Evolutionary conservation across 805 yeast species (phyloP).

Genomic region (Wickerhamiella dianesei): DNA sequence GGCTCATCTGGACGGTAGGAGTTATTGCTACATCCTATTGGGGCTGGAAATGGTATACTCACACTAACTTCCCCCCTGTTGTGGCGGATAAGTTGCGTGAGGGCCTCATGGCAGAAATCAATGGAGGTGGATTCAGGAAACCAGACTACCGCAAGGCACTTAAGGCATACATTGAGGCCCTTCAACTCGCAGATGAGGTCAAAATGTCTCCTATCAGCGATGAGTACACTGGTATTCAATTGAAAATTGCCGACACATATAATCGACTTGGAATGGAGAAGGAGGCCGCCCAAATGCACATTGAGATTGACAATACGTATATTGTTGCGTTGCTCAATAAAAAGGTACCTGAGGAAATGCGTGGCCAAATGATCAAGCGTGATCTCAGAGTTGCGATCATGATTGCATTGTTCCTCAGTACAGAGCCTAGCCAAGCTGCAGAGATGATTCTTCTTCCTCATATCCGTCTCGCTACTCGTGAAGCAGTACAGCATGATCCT

Average conservation of each 20-base stretch:
- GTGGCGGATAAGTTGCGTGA: constrained; percentile 62
- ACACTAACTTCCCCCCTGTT: constrained; percentile 34
- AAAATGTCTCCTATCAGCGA: constrained; percentile 48
- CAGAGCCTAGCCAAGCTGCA: constrained; percentile 4
- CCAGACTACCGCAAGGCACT: constrained; percentile 56
- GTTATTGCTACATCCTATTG: constrained; percentile 12
- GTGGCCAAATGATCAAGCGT: constrained; percentile 52
- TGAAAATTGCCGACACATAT: constrained; percentile 78
- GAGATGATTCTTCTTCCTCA: constrained; percentile 39
- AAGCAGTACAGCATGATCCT: constrained; percentile 30
- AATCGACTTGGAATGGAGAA: constrained; percentile 49
- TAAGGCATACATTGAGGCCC: constrained; percentile 58
- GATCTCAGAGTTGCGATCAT: constrained; percentile 59
- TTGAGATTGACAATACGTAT: constrained; percentile 43
- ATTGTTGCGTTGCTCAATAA: constrained; percentile 39
- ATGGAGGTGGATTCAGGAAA: constrained; percentile 36
- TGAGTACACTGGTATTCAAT: constrained; percentile 81
- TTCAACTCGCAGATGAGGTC: constrained; percentile 44
- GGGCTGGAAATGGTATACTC: constrained; percentile 20
- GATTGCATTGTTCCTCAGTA: constrained; percentile 34
- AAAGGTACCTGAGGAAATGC: constrained; percentile 27
- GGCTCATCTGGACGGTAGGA: constrained; percentile 9
- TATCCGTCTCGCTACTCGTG: constrained; percentile 51
- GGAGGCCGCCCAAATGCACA: constrained; percentile 55
- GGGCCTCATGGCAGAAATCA: constrained; percentile 75